Conservation (phyloP, 345 rosid species). For the Geranium brycei region DNA sequence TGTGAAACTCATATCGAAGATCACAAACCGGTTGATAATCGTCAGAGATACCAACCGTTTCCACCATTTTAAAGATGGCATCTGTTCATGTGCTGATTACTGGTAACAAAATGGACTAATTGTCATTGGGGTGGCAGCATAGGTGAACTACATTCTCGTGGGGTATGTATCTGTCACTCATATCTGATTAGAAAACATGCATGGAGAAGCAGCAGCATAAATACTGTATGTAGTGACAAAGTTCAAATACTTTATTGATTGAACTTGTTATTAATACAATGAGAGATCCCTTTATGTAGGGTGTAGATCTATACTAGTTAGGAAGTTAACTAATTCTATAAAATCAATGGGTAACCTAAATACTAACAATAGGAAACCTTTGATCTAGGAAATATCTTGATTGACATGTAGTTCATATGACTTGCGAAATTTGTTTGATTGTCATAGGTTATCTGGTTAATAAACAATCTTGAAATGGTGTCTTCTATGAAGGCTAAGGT, state of each 20-base stretch:
- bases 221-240: not conserved
- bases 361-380: no score
- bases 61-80: constrained; percentile 59
- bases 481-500: not conserved
- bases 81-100: constrained; percentile 60
- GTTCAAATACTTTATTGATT: no score
- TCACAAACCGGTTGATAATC: constrained; percentile 41
- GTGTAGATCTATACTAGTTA: no score
- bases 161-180: no score
- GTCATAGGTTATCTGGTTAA: no score
- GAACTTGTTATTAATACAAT: no score
- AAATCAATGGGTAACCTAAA: no score
- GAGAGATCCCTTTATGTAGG: no score
- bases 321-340: no score
- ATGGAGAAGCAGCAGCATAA: not conserved
- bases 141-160: not conserved
- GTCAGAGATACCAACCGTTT: constrained; percentile 74
- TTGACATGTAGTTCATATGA: not conserved
- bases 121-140: not conserved
- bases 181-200: not conserved
- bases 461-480: no score
- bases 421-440: not conserved
- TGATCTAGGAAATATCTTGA: not conserved
- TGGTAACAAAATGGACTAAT: constrained; percentile 25
- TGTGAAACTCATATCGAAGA: constrained; percentile 51